Conservation (phyloP, 2,329 filamentous ascomycete species). For the Alternaria postmessia region DNA sequence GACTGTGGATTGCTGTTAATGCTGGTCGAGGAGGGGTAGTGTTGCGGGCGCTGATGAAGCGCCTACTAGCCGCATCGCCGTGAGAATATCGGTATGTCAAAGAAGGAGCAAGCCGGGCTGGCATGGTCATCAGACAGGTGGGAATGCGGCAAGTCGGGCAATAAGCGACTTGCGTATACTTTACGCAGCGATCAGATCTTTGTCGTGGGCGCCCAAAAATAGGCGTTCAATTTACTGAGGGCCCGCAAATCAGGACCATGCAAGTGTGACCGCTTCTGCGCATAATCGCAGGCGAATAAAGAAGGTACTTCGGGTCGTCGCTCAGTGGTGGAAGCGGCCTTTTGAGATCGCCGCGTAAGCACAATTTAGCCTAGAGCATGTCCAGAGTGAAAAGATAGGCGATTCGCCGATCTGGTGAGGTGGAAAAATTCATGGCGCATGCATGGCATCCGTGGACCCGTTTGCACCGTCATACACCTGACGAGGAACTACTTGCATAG, state of each 20-base stretch:
- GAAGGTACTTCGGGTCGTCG: slow-evolving; percentile 19
- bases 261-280: slow-evolving; percentile 28
- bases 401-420: slow-evolving; percentile 25
- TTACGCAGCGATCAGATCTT: slow-evolving; percentile 29
- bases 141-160: slow-evolving; percentile 28
- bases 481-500: slow-evolving; percentile 16
- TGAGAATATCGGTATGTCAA: slow-evolving; percentile 19
- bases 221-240: slow-evolving; percentile 27
- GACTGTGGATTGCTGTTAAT: slow-evolving; percentile 19
- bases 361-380: slow-evolving; percentile 23
- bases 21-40: slow-evolving; percentile 25
- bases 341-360: slow-evolving; percentile 26
- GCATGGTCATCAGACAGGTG: slow-evolving; percentile 28
- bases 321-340: slow-evolving; percentile 20
- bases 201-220: slow-evolving; percentile 30
- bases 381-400: slow-evolving; percentile 18
- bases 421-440: slow-evolving; percentile 20
- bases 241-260: slow-evolving; percentile 22
- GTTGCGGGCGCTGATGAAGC: slow-evolving; percentile 23
- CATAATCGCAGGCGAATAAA: slow-evolving; percentile 21
- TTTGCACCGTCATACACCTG: slow-evolving; percentile 28
- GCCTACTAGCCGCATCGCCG: slow-evolving; percentile 17
- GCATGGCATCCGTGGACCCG: slow-evolving; percentile 17
- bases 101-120: slow-evolving; percentile 13
- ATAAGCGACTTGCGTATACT: slow-evolving; percentile 24